A percentile compares a stretch with the other conserved stretches of the same genome.
Evolutionary conservation across 2,329 filamentous ascomycete genomes (phyloP).

Genomic region (Penicillium sp.): DNA sequence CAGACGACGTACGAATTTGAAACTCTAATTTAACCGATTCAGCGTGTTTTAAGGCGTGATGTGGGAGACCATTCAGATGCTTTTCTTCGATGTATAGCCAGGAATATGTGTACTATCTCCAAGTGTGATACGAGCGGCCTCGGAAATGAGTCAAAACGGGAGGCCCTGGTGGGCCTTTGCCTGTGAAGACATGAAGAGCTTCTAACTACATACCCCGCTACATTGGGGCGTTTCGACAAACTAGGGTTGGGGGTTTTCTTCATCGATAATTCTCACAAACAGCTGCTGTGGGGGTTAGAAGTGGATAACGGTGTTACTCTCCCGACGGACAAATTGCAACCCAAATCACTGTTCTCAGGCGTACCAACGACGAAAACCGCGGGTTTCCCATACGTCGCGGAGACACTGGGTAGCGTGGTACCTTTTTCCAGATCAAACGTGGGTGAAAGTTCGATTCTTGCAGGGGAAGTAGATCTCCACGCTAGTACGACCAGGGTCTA

Average conservation of each 20-base stretch:
- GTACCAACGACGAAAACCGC: conserved; percentile 22
- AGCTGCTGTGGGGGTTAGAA: background rate
- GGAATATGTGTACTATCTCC: background rate
- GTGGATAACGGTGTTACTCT: conserved; percentile 18
- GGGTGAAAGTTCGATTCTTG: conserved; percentile 16
- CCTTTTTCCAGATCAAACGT: conserved; percentile 21
- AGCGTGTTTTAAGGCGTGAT: too few relatives aligned
- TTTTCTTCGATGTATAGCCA: too few relatives aligned
- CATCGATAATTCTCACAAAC: too few relatives aligned
- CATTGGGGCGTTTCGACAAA: background rate
- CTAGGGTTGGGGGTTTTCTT: background rate
- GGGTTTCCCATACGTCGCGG: conserved; percentile 23
- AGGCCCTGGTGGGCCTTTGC: background rate
- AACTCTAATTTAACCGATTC: too few relatives aligned
- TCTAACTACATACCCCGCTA: background rate
- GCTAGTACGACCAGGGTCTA: conserved; percentile 17
- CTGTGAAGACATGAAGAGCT: background rate
- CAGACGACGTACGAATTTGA: too few relatives aligned
- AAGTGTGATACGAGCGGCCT: background rate
- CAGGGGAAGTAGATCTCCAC: conserved; percentile 25
- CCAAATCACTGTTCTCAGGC: conserved; percentile 17
- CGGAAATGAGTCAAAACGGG: background rate
- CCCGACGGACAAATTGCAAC: conserved; percentile 21
- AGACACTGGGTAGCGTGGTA: conserved; percentile 20
- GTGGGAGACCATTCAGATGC: too few relatives aligned